Conservation (phyloP, 306 rosid genomes). For the Myrica gale region DNA sequence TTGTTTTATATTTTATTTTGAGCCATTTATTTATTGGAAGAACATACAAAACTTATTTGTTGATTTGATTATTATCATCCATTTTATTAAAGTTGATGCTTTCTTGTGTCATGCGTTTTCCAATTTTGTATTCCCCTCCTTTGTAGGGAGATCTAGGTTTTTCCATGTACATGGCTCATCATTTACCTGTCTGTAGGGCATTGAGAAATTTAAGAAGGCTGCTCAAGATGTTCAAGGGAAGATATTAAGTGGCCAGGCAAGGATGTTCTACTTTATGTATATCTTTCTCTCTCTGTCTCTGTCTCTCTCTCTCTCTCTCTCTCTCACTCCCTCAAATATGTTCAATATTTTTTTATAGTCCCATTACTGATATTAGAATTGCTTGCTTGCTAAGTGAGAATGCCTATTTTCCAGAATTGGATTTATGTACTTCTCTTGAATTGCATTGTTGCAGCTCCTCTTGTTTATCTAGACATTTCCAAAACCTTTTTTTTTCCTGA, state of each 20-base stretch:
- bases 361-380: background rate
- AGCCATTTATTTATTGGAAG: background rate
- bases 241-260: slow-evolving; percentile 86
- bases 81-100: background rate
- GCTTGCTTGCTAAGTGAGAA: background rate
- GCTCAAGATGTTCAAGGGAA: slow-evolving; percentile 82
- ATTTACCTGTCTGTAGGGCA: slow-evolving; percentile 58
- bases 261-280: slow-evolving; percentile 25
- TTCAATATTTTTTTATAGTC: background rate
- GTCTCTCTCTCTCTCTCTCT: background rate
- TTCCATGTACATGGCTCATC: slow-evolving; percentile 12
- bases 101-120: background rate
- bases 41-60: background rate
- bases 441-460: slow-evolving; percentile 6
- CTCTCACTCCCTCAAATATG: background rate
- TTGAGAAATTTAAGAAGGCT: slow-evolving; percentile 85
- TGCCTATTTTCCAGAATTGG: background rate
- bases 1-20: background rate
- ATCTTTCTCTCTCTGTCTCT: slow-evolving; percentile 2
- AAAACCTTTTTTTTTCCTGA: background rate
- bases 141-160: slow-evolving; percentile 12
- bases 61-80: background rate
- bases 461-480: slow-evolving; percentile 1
- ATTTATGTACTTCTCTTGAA: background rate
- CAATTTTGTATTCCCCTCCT: background rate